Conservation (phyloP, 768 basidiomycete genomes). For the Tulasnella sp. region DNA sequence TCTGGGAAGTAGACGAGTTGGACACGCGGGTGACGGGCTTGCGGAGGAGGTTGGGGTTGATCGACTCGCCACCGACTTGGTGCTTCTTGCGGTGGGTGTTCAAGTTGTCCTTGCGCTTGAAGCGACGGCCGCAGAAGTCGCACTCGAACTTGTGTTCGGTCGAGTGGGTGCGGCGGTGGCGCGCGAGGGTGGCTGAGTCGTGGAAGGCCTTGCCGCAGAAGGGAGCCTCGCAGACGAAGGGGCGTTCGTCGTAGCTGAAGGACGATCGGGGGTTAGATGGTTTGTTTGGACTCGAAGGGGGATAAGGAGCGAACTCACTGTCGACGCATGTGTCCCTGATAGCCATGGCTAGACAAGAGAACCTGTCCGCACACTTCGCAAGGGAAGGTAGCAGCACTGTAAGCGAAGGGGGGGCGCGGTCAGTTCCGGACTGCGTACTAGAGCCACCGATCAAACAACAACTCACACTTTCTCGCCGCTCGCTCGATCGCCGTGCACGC, state of each 20-base stretch:
- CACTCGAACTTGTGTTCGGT: slow-evolving; percentile 35
- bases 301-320: slow-evolving; percentile 20
- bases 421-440: neutral
- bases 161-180: slow-evolving; percentile 80
- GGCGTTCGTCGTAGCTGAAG: slow-evolving; percentile 34
- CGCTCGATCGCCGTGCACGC: slow-evolving; percentile 29
- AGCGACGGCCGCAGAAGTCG: slow-evolving; percentile 33
- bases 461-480: slow-evolving; percentile 33
- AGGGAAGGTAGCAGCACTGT: slow-evolving; percentile 28
- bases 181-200: slow-evolving; percentile 88
- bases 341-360: slow-evolving; percentile 31
- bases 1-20: neutral
- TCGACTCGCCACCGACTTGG: slow-evolving; percentile 32
- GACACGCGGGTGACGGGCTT: slow-evolving; percentile 31
- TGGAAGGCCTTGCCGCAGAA: slow-evolving; percentile 72
- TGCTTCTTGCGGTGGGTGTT: slow-evolving; percentile 36
- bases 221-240: slow-evolving; percentile 35
- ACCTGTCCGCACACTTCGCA: slow-evolving; percentile 34
- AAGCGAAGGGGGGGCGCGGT: neutral
- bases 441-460: neutral
- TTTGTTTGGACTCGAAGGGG: neutral
- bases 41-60: slow-evolving; percentile 34
- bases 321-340: slow-evolving; percentile 33
- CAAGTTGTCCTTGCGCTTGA: slow-evolving; percentile 34
- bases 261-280: neutral